These are phyloP conservation scores for Viola pubescens DNA, from an alignment of 441 rosid species.

Conservation along the genomic window DNA sequence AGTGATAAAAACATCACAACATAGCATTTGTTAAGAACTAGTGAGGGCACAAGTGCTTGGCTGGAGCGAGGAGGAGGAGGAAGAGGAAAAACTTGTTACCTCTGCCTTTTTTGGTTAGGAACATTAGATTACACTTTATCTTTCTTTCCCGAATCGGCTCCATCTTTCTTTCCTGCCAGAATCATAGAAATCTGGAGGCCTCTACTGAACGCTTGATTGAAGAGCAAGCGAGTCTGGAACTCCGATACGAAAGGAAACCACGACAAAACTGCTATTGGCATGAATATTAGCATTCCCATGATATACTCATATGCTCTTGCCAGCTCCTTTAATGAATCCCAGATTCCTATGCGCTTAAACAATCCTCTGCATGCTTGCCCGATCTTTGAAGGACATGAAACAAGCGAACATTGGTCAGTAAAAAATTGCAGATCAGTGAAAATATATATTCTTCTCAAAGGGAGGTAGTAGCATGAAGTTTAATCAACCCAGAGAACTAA, in stretches of 20 bases:
- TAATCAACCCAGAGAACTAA: neutral
- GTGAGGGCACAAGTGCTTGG: no score
- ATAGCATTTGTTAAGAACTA: no score
- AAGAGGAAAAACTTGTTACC: no score
- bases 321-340: slow-evolving; percentile 88
- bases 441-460: neutral
- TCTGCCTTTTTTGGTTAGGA: no score
- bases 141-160: slow-evolving; percentile 13
- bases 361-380: slow-evolving; percentile 66
- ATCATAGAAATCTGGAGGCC: slow-evolving; percentile 95
- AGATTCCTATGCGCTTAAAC: slow-evolving; percentile 44
- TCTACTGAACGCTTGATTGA: slow-evolving; percentile 91
- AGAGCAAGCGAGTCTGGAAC: slow-evolving; percentile 82
- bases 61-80: no score
- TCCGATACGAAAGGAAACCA: slow-evolving; percentile 89
- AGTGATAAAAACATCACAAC: no score
- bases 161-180: slow-evolving; percentile 55
- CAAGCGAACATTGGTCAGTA: neutral
- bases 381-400: slow-evolving; percentile 35
- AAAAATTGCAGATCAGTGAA: neutral
- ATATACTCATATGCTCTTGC: slow-evolving; percentile 80
- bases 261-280: slow-evolving; percentile 63
- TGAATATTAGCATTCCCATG: slow-evolving; percentile 71
- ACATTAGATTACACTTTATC: slow-evolving; percentile 7
- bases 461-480: neutral